These are phyloP conservation scores for Tricholoma furcatifolium DNA, from an alignment of 768 basidiomycete genomes.

Conservation along the genomic window DNA sequence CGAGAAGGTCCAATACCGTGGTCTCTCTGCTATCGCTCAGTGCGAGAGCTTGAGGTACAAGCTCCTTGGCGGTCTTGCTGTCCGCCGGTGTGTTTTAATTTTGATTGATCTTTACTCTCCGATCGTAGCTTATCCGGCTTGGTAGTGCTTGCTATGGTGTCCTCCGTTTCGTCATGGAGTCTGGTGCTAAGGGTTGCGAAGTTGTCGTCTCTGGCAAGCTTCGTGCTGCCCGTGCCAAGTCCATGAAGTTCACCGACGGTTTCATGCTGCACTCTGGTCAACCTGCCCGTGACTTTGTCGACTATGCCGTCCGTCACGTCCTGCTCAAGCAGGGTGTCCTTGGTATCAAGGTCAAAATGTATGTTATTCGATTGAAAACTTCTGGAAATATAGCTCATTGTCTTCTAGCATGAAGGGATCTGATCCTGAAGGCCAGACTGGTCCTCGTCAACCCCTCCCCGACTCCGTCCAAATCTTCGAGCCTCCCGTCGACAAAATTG, in stretches of 20 bases:
- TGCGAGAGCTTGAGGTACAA: slow-evolving; percentile 99
- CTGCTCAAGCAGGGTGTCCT: slow-evolving; percentile 98
- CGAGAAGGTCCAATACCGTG: slow-evolving; percentile 98
- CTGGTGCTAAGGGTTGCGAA: slow-evolving; percentile 98
- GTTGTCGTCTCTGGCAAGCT: slow-evolving; percentile 99
- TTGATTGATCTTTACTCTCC: neutral
- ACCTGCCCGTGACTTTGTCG: slow-evolving; percentile 94
- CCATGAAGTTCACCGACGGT: slow-evolving; percentile 99
- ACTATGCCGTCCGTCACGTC: slow-evolving; percentile 97
- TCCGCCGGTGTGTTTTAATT: slow-evolving; percentile 74
- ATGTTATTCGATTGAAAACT: slow-evolving; percentile 13
- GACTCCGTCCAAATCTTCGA: slow-evolving; percentile 91
- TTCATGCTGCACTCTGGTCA: slow-evolving; percentile 99
- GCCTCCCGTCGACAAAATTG: slow-evolving; percentile 87
- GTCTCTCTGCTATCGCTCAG: slow-evolving; percentile 97
- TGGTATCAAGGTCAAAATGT: slow-evolving; percentile 99
- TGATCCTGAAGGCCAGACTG: slow-evolving; percentile 88
- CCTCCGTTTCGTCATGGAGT: slow-evolving; percentile 99
- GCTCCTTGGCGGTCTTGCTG: slow-evolving; percentile 98
- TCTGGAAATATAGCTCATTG: slow-evolving; percentile 8
- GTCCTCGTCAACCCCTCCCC: slow-evolving; percentile 92
- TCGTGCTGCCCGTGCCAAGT: slow-evolving; percentile 98
- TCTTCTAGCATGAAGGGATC: slow-evolving; percentile 86
- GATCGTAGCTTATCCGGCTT: neutral
- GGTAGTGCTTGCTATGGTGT: slow-evolving; percentile 98